Evolutionary conservation across 2,329 filamentous ascomycete species (phyloP), one percentile per base, ranked within the genome.

Genomic region (Pseudogymnoascus sp.): DNA sequence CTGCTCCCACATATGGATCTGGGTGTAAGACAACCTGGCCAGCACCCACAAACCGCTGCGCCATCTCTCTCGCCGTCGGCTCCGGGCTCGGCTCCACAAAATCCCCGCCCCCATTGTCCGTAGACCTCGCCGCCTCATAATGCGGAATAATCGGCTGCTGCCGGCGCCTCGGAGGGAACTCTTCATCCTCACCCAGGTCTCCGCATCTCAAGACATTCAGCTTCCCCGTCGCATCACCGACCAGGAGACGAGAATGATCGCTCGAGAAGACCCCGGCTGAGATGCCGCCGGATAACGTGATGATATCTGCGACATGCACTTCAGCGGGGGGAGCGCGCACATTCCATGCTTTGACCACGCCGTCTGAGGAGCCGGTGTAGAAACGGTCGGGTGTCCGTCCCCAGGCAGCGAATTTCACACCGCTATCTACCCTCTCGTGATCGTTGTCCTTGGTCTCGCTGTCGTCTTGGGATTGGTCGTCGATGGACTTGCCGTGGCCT

Each of bases 351-450:
- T 84, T 86, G 14, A 88, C 77, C 0, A 82, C 76, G 1, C 85
- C 85, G 65, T 88, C 85, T 1, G 84, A 86, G 0, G 82, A 83
- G 0, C 84, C 85, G 0, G 84, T 87, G 66, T 87, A 88, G 47
- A 88, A 78, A 0, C 84, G 78, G 62, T 85, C 82, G 0, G 76
- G 71, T 0, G 79, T 81, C 14, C 75, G 78, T 0, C 83, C 84
- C 85, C 84, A 88, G 3, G 83, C 80, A 0, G 80, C 80, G 66
- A 88, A 87, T 69, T 86, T 87, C 44, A 87, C 82, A 1, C 85
- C 85, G 0, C 82, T 81, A 64, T 87, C 85, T 60, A 83, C 82
- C 7, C 75, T 73, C 63, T 84, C 82, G 11, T 80, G 73, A 38
- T 67, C 66, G 11, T 69, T 16, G 28, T 73, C 69, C 42, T 68